Evolutionary conservation across 768 basidiomycete genomes (phyloP), one percentile per base, ranked within the genome.

Genomic region (Mycena floridula): DNA sequence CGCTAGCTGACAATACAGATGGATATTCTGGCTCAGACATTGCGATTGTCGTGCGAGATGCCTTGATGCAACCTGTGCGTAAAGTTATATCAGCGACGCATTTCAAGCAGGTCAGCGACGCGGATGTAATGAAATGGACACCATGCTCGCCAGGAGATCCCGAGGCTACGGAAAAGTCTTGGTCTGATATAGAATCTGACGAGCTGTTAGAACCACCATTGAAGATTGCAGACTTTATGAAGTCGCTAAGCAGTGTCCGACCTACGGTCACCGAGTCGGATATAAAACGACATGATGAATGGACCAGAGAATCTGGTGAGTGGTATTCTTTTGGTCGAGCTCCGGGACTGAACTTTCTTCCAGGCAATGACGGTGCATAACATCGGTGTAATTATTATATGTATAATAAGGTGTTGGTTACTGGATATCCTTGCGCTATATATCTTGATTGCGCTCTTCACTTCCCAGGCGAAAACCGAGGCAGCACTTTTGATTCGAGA

Each of bases 1-100:
- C 64, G 21, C 73, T 99, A 1, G 96, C 90, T 3, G 81, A 90
- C 11, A 77, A 73, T 56, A 98, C 96, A 0, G 91, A 96, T 18
- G 93, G 94, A 1, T 96, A 89, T 61, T 91, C 93, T 24, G 95
- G 95, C 7, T 93, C 90, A 7, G 95, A 98, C 67, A 92, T 99
- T 42, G 81, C 94, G 2, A 86, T 94, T 51, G 73, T 95, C 42
- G 95, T 97, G 21, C 85, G 93, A 45, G 95, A 98, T 57, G 94
- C 95, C 1, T 76, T 99, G 50, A 99, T 98, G 95, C 94, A 98
- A 59, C 95, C 95, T 1, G 89, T 99, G 12, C 82, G 95, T 43
- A 98, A 99, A 61, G 91, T 99, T 37, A 79, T 97, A 40, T 81
- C 84, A 18, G 93, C 96, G 2, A 96, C 93, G 1, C 95, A 99